phyloP scores from a whole-genome alignment of 2,329 filamentous ascomycete genomes.

The Sclerotinia minor region DNA sequence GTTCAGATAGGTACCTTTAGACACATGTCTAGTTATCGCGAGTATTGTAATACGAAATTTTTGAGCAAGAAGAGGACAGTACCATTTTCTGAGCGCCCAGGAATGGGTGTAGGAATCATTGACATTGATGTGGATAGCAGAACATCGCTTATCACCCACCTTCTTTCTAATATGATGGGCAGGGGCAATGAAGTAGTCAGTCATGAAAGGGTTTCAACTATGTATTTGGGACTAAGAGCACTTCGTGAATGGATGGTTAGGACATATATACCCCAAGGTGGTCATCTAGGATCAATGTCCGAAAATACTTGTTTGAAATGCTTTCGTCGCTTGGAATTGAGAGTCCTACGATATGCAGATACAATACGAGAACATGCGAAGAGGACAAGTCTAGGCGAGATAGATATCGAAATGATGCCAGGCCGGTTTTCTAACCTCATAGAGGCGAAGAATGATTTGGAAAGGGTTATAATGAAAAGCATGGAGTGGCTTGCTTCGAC shows the following conservation, averaged over 20 bases:
- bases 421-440: slow-evolving; percentile 27
- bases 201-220: slow-evolving; percentile 5
- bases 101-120: neutral
- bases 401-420: slow-evolving; percentile 33
- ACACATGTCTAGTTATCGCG: slow-evolving; percentile 32
- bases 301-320: slow-evolving; percentile 8
- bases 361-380: neutral
- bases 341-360: slow-evolving; percentile 8
- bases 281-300: slow-evolving; percentile 7
- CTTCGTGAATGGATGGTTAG: slow-evolving; percentile 3
- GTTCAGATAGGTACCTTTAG: slow-evolving; percentile 30
- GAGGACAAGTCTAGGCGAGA: slow-evolving; percentile 24
- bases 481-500: slow-evolving; percentile 36
- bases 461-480: slow-evolving; percentile 33
- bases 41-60: slow-evolving; percentile 32
- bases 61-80: slow-evolving; percentile 25
- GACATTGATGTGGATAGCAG: slow-evolving; percentile 13
- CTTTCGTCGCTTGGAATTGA: neutral
- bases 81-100: slow-evolving; percentile 1
- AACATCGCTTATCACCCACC: slow-evolving; percentile 16
- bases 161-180: slow-evolving; percentile 18
- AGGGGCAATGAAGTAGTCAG: neutral
- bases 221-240: slow-evolving; percentile 15
- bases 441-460: slow-evolving; percentile 29
- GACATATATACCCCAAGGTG: slow-evolving; percentile 12